Percentiles rank a stretch among this genome's conserved stretches.
Evolutionary conservation across 352 stramenopile genomes (phyloP).

Genomic region (Pythium pyrilobum): DNA sequence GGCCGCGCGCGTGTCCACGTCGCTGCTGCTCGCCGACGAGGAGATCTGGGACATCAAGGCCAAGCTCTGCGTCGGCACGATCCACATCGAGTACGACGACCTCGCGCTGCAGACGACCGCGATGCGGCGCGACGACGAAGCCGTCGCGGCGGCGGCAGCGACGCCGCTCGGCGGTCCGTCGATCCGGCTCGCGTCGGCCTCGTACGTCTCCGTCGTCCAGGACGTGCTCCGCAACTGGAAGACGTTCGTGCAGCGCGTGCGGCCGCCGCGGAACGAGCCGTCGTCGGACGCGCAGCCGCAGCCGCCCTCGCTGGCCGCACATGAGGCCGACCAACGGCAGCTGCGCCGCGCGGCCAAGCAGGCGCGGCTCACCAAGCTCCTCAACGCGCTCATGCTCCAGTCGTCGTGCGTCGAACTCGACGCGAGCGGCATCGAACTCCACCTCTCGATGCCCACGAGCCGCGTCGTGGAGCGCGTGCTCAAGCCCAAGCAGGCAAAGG

Average conservation of each 20-base stretch:
- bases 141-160: neutral
- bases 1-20: neutral
- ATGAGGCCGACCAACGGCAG: conserved; percentile 2
- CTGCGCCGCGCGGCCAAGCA: conserved; percentile 18
- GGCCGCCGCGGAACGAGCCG: conserved; percentile 18
- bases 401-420: conserved; percentile 49
- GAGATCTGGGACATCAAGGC: conserved; percentile 51
- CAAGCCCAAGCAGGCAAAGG: too few relatives aligned
- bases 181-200: conserved; percentile 25
- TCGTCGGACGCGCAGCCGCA: neutral
- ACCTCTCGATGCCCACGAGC: conserved; percentile 39
- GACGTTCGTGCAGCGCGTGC: conserved; percentile 27
- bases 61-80: conserved; percentile 46
- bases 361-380: conserved; percentile 33
- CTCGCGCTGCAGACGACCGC: conserved; percentile 26
- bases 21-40: conserved; percentile 1
- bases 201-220: conserved; percentile 42
- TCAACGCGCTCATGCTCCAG: conserved; percentile 52
- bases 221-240: conserved; percentile 45
- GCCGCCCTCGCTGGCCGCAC: neutral
- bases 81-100: conserved; percentile 65
- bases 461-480: conserved; percentile 36
- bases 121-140: neutral
- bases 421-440: conserved; percentile 36
- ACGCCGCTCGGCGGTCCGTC: neutral